Percentiles rank a stretch among this genome's conserved stretches.
Conservation (phyloP, 1,139 yeast species). For the Schwanniomyces etchellsii region DNA sequence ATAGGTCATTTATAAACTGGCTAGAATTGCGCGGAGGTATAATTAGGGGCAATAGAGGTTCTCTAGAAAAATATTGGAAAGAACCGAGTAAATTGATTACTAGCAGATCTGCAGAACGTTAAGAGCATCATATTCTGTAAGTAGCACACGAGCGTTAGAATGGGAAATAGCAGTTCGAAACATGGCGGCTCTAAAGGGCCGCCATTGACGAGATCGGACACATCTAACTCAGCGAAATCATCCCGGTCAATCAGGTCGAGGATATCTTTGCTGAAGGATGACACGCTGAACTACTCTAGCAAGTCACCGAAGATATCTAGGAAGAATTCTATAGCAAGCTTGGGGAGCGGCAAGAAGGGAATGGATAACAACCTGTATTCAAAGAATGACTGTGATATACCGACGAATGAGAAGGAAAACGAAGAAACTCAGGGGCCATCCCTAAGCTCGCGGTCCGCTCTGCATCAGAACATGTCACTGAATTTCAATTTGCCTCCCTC, state of each 20-base stretch:
- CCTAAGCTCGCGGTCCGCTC: slow-evolving; percentile 6
- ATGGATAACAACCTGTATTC: slow-evolving; percentile 4
- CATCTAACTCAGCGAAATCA: slow-evolving; percentile 47
- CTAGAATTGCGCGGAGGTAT: too few relatives aligned
- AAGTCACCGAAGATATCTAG: slow-evolving; percentile 24
- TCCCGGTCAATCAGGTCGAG: slow-evolving; percentile 44
- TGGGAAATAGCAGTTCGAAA: slow-evolving; percentile 45
- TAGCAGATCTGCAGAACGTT: too few relatives aligned
- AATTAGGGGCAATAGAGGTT: too few relatives aligned
- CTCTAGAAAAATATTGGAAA: too few relatives aligned
- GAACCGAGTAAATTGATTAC: too few relatives aligned
- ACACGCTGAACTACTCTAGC: slow-evolving; percentile 20
- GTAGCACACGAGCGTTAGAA: too few relatives aligned
- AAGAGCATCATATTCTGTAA: too few relatives aligned
- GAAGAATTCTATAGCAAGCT: slow-evolving; percentile 26
- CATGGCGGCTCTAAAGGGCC: slow-evolving; percentile 24
- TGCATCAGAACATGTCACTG: slow-evolving; percentile 4
- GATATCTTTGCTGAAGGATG: slow-evolving; percentile 31
- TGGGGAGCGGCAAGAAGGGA: slow-evolving; percentile 5
- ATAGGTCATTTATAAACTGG: too few relatives aligned
- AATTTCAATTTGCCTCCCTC: slow-evolving; percentile 52
- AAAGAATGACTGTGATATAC: slow-evolving; percentile 1
- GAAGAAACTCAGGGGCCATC: slow-evolving; percentile 10
- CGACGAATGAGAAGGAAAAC: too few relatives aligned
- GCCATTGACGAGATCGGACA: slow-evolving; percentile 49